Percentiles rank a stretch among this genome's conserved stretches.
These are phyloP conservation scores for Middelhovenomyces tepae DNA, from an alignment of 805 yeast genomes.

Conservation along the genomic window DNA sequence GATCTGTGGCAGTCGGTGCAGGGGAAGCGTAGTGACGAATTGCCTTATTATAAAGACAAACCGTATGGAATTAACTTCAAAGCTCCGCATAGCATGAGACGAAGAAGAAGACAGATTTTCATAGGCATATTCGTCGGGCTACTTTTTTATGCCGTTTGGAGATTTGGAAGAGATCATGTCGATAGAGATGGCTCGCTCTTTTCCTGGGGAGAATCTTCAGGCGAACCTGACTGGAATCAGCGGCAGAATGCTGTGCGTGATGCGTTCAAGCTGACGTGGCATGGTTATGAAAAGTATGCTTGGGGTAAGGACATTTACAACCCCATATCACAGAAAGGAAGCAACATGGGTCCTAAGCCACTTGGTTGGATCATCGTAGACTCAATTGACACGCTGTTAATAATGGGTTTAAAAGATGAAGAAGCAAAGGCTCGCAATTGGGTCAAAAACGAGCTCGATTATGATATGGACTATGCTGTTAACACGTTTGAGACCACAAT, in stretches of 20 bases:
- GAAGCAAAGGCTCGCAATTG: slow-evolving; percentile 57
- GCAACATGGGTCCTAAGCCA: slow-evolving; percentile 72
- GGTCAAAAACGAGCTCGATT: slow-evolving; percentile 62
- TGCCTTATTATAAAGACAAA: slow-evolving; percentile 49
- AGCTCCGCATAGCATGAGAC: background rate
- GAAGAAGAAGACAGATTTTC: slow-evolving; percentile 30
- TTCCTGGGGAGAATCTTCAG: slow-evolving; percentile 3
- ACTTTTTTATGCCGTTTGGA: slow-evolving; percentile 35
- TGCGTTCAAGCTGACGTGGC: slow-evolving; percentile 73
- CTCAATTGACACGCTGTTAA: slow-evolving; percentile 68
- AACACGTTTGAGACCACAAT: slow-evolving; percentile 92
- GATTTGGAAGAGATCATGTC: slow-evolving; percentile 20
- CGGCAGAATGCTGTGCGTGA: slow-evolving; percentile 50
- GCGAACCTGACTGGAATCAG: slow-evolving; percentile 33
- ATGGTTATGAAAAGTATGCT: slow-evolving; percentile 60
- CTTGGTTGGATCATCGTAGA: slow-evolving; percentile 93
- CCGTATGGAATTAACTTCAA: slow-evolving; percentile 24
- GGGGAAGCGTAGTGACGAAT: slow-evolving; percentile 11
- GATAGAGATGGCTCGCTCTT: slow-evolving; percentile 11
- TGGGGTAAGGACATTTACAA: slow-evolving; percentile 79
- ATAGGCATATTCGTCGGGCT: slow-evolving; percentile 34
- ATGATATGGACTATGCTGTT: slow-evolving; percentile 64
- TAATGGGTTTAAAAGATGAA: slow-evolving; percentile 64
- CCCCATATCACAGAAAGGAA: slow-evolving; percentile 54
- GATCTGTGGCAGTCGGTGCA: slow-evolving; percentile 12